phyloP scores from a whole-genome alignment of 257 asterid species.

The Cinchona pubescens region DNA sequence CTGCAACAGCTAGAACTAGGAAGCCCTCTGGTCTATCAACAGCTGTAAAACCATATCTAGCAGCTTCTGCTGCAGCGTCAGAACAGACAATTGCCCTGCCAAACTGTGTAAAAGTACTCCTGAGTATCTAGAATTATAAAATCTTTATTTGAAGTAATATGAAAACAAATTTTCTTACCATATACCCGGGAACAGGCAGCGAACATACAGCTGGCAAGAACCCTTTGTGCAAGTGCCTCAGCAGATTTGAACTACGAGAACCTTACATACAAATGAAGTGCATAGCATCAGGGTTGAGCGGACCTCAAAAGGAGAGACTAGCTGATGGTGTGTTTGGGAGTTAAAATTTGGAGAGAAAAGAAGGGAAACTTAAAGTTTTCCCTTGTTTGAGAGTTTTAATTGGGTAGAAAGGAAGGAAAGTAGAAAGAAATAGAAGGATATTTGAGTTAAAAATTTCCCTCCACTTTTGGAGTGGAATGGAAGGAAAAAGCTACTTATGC shows the following conservation, averaged over 20 bases:
- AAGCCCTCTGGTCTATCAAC: conserved; percentile 83
- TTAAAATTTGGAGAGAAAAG: too few relatives aligned
- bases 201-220: conserved; percentile 67
- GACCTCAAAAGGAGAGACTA: neutral
- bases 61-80: conserved; percentile 89
- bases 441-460: too few relatives aligned
- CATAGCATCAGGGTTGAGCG: neutral
- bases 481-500: too few relatives aligned
- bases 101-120: conserved; percentile 40
- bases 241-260: conserved; percentile 64
- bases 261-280: conserved; percentile 32
- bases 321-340: too few relatives aligned
- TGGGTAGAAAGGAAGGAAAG: too few relatives aligned
- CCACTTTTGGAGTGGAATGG: too few relatives aligned
- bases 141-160: neutral
- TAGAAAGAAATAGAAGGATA: too few relatives aligned
- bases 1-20: conserved; percentile 72
- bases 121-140: neutral
- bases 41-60: conserved; percentile 85
- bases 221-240: conserved; percentile 79
- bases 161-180: conserved; percentile 40
- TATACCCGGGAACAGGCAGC: conserved; percentile 81
- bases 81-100: conserved; percentile 93
- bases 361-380: too few relatives aligned
- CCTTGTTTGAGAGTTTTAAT: too few relatives aligned